phyloP scores from a whole-genome alignment of 768 basidiomycete genomes.

The Xerocomellus amylosporus region DNA sequence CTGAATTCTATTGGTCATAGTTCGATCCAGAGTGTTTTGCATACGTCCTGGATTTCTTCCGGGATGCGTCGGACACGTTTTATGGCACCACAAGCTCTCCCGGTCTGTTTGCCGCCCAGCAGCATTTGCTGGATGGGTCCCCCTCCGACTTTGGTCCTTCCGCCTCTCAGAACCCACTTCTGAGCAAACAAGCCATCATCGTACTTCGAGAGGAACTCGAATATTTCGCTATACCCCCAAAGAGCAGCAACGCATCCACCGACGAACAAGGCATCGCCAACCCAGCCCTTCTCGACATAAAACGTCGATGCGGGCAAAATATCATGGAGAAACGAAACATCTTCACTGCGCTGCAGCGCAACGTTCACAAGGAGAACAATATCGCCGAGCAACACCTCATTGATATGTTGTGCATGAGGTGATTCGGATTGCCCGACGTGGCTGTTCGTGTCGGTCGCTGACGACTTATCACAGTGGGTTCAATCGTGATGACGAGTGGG shows the following conservation, averaged over 20 bases:
- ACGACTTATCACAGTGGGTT: constrained; percentile 61
- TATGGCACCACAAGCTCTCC: constrained; percentile 78
- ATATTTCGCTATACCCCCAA: constrained; percentile 94
- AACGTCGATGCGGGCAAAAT: constrained; percentile 81
- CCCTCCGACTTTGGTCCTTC: constrained; percentile 59
- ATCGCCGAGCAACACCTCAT: constrained; percentile 98
- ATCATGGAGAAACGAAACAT: constrained; percentile 89
- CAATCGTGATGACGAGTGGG: constrained; percentile 97
- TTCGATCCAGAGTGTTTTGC: constrained; percentile 97
- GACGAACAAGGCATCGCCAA: constrained; percentile 82
- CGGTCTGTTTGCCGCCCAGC: constrained; percentile 76
- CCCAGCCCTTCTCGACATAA: constrained; percentile 71
- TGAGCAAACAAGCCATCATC: constrained; percentile 96
- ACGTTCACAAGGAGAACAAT: constrained; percentile 99
- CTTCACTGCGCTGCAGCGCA: constrained; percentile 96
- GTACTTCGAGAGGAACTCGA: constrained; percentile 97
- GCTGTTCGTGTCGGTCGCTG: constrained; percentile 6
- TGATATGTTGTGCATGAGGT: constrained; percentile 99
- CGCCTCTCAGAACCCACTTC: constrained; percentile 82
- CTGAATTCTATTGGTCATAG: constrained; percentile 40
- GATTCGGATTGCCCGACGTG: constrained; percentile 15
- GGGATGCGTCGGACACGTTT: constrained; percentile 81
- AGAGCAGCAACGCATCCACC: constrained; percentile 55
- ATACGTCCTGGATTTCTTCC: constrained; percentile 92
- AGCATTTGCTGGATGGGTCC: constrained; percentile 68